A percentile compares a stretch with the other conserved stretches of the same genome.
Conservation (phyloP, 2,329 filamentous ascomycete species). For the Phoma sp. region DNA sequence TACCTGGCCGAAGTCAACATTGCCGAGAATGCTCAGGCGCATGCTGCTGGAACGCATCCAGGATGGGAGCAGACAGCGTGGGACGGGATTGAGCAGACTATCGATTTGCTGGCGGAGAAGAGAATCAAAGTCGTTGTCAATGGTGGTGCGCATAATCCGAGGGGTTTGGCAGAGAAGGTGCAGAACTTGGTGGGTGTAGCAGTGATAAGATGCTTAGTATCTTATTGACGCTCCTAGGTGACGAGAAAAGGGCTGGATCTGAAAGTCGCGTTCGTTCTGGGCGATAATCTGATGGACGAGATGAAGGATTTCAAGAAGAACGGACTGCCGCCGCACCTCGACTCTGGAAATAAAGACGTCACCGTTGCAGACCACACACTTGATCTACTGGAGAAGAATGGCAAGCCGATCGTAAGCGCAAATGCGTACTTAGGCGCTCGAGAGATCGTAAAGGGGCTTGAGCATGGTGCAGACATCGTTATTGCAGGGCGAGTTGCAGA, state of each 20-base stretch:
- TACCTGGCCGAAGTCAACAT: slow-evolving; percentile 55
- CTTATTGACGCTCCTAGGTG: slow-evolving; percentile 29
- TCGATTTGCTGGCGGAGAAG: slow-evolving; percentile 55
- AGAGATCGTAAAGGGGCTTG: slow-evolving; percentile 39
- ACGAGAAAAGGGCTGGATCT: slow-evolving; percentile 45
- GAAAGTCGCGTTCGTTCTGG: slow-evolving; percentile 54
- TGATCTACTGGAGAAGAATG: slow-evolving; percentile 46
- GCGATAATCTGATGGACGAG: slow-evolving; percentile 53
- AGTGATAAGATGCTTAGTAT: neutral
- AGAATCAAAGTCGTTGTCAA: slow-evolving; percentile 63
- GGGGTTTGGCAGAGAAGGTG: slow-evolving; percentile 56
- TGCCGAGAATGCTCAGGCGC: slow-evolving; percentile 53
- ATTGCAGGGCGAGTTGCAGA: slow-evolving; percentile 44
- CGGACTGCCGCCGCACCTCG: slow-evolving; percentile 50
- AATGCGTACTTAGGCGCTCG: slow-evolving; percentile 61
- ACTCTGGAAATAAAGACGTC: slow-evolving; percentile 48
- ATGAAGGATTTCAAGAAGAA: slow-evolving; percentile 41
- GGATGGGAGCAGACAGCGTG: slow-evolving; percentile 57
- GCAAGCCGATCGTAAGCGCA: slow-evolving; percentile 52
- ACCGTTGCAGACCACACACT: slow-evolving; percentile 45
- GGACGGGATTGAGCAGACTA: slow-evolving; percentile 55
- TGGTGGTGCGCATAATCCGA: slow-evolving; percentile 62
- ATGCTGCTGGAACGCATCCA: slow-evolving; percentile 49
- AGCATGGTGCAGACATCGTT: slow-evolving; percentile 44
- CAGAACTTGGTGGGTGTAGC: slow-evolving; percentile 43